phyloP scores from a whole-genome alignment of 352 stramenopile species.

The Phytophthora sp. region DNA sequence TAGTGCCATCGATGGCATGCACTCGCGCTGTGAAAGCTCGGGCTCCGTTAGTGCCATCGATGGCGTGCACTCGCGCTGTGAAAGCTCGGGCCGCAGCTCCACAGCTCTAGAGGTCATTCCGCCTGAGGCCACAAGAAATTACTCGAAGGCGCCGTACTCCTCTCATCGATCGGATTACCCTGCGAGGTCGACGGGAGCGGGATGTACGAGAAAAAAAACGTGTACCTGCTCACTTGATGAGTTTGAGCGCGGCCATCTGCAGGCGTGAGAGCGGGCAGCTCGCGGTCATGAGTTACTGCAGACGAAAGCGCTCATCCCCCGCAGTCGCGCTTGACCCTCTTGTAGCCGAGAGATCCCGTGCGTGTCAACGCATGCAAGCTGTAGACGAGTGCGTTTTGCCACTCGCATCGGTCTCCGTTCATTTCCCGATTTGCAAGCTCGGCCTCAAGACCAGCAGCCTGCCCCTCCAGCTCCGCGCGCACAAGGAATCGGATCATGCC shows the following conservation, averaged over 20 bases:
- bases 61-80: not conserved
- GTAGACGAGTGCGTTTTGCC: conserved; percentile 23
- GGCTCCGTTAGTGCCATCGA: no score
- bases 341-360: not conserved
- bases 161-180: conserved; percentile 7
- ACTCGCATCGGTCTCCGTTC: not conserved
- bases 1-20: not conserved
- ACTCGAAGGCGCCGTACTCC: not conserved
- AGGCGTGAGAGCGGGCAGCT: conserved; percentile 16
- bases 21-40: no score
- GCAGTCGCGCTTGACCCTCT: not conserved
- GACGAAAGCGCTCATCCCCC: conserved; percentile 25
- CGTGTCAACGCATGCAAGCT: conserved; percentile 6
- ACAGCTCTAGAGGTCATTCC: no score
- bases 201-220: conserved; percentile 12
- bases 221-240: conserved; percentile 1
- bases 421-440: conserved; percentile 26
- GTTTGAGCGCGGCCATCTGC: conserved; percentile 14
- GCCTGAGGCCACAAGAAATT: no score
- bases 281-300: no score
- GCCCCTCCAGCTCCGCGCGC: not conserved
- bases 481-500: conserved; percentile 11
- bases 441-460: conserved; percentile 8
- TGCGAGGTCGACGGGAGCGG: not conserved
- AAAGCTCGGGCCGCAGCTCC: no score